These are phyloP conservation scores for Solanum piurae DNA, from an alignment of 257 asterid genomes.

Conservation along the genomic window DNA sequence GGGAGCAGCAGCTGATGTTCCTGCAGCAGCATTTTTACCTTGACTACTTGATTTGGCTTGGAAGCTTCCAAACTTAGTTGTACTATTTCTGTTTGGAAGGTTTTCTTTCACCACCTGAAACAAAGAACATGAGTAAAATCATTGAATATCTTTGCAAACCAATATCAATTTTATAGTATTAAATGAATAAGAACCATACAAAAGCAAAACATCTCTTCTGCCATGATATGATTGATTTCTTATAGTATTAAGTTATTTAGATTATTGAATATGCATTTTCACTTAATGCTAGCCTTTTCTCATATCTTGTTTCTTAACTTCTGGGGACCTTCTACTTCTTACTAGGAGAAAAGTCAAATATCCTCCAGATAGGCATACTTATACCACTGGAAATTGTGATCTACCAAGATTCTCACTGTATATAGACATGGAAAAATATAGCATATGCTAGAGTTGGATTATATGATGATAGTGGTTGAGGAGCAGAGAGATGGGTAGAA, in stretches of 20 bases:
- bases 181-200: background rate
- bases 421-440: background rate
- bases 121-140: background rate
- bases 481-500: background rate
- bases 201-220: background rate
- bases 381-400: background rate
- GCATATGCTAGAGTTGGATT: background rate
- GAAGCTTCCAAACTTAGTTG: constrained; percentile 7
- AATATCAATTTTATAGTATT: background rate
- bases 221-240: background rate
- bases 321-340: background rate
- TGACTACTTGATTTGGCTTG: constrained; percentile 16
- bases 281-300: background rate
- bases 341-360: background rate
- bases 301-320: background rate
- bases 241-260: background rate
- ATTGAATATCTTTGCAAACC: background rate
- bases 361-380: background rate
- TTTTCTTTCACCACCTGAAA: constrained; percentile 23
- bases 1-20: constrained; percentile 16
- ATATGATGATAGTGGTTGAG: background rate
- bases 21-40: constrained; percentile 1
- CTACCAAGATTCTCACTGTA: background rate
- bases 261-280: background rate
- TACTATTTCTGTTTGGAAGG: background rate